phyloP scores from a whole-genome alignment of 2,329 filamentous ascomycete species.

The Emmonsiellopsis sp. region DNA sequence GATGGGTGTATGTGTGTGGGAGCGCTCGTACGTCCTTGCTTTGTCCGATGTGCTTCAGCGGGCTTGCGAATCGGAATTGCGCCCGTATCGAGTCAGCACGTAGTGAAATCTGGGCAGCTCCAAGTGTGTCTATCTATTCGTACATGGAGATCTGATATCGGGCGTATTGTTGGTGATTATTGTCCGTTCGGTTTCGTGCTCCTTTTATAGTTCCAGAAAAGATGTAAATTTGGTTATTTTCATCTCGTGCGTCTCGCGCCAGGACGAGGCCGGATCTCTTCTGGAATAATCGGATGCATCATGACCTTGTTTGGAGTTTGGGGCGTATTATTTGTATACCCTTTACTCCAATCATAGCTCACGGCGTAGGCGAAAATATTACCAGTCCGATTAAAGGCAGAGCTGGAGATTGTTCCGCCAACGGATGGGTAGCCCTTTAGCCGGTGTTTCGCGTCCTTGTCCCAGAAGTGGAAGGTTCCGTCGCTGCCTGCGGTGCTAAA shows the following conservation, averaged over 20 bases:
- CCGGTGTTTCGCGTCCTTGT: slow-evolving; percentile 82
- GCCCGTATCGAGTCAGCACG: too few species aligned
- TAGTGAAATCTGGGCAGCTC: too few species aligned
- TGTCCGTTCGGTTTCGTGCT: neutral
- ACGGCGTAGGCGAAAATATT: slow-evolving; percentile 81
- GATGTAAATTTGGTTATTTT: neutral
- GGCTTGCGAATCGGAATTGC: too few species aligned
- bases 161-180: too few species aligned
- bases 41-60: too few species aligned
- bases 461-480: slow-evolving; percentile 73
- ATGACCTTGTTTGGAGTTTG: slow-evolving; percentile 67
- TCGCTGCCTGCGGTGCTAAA: slow-evolving; percentile 94
- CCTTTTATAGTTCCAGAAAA: neutral
- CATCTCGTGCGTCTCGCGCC: slow-evolving; percentile 31
- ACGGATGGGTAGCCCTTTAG: slow-evolving; percentile 81
- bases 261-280: slow-evolving; percentile 53
- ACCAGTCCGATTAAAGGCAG: slow-evolving; percentile 82
- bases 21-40: too few species aligned
- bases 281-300: slow-evolving; percentile 65
- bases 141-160: too few species aligned
- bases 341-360: slow-evolving; percentile 98
- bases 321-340: slow-evolving; percentile 74
- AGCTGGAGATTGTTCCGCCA: slow-evolving; percentile 79
- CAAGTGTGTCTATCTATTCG: too few species aligned
- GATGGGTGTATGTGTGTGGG: too few species aligned